Evolutionary conservation across 2,329 filamentous ascomycete species (phyloP).

Genomic region (Rutstroemia sp.): DNA sequence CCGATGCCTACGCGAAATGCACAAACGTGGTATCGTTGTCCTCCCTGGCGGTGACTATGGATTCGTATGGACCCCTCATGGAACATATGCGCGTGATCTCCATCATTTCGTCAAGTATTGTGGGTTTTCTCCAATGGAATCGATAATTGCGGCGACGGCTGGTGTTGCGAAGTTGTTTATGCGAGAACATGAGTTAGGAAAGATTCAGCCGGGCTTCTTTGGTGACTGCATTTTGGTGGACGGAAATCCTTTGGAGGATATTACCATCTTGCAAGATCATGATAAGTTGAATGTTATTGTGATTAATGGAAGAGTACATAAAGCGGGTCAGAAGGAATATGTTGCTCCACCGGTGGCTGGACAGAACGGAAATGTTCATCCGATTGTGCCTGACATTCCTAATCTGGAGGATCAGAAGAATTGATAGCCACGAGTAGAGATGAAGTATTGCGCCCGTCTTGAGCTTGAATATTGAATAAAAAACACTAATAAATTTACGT

Average conservation of each 20-base stretch:
- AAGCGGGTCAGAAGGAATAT: neutral
- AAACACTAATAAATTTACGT: too few relatives aligned
- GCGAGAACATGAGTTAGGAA: neutral
- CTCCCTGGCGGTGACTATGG: conserved; percentile 39
- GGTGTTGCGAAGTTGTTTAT: neutral
- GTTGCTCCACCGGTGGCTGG: neutral
- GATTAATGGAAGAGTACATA: neutral
- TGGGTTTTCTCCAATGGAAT: conserved; percentile 36
- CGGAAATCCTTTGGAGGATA: neutral
- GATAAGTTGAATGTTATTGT: neutral
- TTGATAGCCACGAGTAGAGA: too few relatives aligned
- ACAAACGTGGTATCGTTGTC: conserved; percentile 35
- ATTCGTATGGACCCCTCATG: conserved; percentile 39
- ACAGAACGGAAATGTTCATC: too few relatives aligned
- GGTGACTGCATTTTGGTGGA: neutral
- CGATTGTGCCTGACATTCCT: too few relatives aligned
- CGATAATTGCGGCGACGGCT: conserved; percentile 36
- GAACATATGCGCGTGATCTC: conserved; percentile 38
- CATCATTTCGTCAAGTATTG: conserved; percentile 37
- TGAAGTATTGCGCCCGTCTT: too few relatives aligned
- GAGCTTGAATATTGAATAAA: too few relatives aligned
- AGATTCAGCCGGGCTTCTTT: neutral
- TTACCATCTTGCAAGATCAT: neutral
- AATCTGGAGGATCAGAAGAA: too few relatives aligned
- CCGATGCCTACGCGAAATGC: conserved; percentile 36